Conservation (phyloP, 139 green algal species). For the Tetratostichococcus sp. region DNA sequence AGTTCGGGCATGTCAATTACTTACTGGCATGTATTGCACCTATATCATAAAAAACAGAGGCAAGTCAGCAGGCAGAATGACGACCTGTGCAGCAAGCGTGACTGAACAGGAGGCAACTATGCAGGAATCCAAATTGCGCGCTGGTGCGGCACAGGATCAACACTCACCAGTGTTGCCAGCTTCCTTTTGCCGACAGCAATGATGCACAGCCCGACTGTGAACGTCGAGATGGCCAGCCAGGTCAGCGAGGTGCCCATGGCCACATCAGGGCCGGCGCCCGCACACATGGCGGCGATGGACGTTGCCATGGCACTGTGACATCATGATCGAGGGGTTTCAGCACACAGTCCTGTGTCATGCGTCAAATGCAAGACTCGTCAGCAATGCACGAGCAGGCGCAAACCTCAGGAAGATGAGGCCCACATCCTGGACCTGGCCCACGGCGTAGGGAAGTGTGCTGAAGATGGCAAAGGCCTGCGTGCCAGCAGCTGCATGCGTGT, state of each 20-base stretch:
- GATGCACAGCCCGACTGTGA: conserved; percentile 40
- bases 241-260: conserved; percentile 56
- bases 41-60: conserved; percentile 36
- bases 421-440: conserved; percentile 54
- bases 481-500: neutral
- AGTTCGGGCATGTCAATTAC: too few relatives aligned
- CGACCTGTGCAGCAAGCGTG: too few relatives aligned
- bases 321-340: neutral
- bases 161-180: neutral
- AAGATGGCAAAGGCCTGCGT: conserved; percentile 38
- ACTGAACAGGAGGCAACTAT: neutral
- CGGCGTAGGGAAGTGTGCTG: conserved; percentile 57
- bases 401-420: conserved; percentile 68
- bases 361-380: too few relatives aligned
- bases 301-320: conserved; percentile 45
- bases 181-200: conserved; percentile 12
- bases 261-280: conserved; percentile 7
- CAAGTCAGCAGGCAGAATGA: too few relatives aligned
- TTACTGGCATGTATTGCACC: conserved; percentile 76
- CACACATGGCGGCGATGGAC: conserved; percentile 3
- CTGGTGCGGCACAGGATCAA: too few relatives aligned
- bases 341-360: too few relatives aligned
- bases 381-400: too few relatives aligned
- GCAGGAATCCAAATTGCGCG: too few relatives aligned
- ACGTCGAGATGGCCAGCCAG: conserved; percentile 52